Conservation (phyloP, 495 filamentous ascomycete species). For the Corynascus novoguineensis region DNA sequence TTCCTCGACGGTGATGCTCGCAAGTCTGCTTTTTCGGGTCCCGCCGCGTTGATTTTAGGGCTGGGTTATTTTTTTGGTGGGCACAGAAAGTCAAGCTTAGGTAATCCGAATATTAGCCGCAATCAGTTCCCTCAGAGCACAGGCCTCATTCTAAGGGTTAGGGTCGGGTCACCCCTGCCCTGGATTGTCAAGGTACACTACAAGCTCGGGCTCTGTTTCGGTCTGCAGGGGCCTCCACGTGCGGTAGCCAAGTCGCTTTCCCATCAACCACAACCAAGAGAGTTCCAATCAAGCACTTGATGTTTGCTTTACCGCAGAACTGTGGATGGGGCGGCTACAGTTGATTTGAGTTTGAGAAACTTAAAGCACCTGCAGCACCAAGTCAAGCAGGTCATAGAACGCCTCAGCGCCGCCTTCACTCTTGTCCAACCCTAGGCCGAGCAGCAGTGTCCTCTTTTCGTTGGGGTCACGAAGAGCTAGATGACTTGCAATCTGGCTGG, state of each 20-base stretch:
- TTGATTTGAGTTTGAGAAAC: not conserved
- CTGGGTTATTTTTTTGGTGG: slow-evolving; percentile 36
- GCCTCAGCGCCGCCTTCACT: slow-evolving; percentile 58
- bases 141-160: slow-evolving; percentile 6
- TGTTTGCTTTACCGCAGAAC: no score
- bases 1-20: slow-evolving; percentile 32
- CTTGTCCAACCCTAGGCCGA: slow-evolving; percentile 73
- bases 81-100: slow-evolving; percentile 17
- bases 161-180: slow-evolving; percentile 11
- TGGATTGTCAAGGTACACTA: no score
- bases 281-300: no score
- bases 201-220: no score
- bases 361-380: slow-evolving; percentile 59
- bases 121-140: not conserved
- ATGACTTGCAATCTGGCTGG: slow-evolving; percentile 78
- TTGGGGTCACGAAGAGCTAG: slow-evolving; percentile 65
- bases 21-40: slow-evolving; percentile 24
- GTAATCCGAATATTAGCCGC: slow-evolving; percentile 24
- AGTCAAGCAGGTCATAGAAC: slow-evolving; percentile 78
- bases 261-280: no score
- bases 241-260: no score
- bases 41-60: slow-evolving; percentile 30
- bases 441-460: slow-evolving; percentile 72
- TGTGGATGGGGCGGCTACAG: no score
- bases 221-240: no score